Evolutionary conservation across 192 early-diverging fungal genomes (phyloP), one percentile per base, ranked within the genome.

Genomic region (Gonapodya sp.): DNA sequence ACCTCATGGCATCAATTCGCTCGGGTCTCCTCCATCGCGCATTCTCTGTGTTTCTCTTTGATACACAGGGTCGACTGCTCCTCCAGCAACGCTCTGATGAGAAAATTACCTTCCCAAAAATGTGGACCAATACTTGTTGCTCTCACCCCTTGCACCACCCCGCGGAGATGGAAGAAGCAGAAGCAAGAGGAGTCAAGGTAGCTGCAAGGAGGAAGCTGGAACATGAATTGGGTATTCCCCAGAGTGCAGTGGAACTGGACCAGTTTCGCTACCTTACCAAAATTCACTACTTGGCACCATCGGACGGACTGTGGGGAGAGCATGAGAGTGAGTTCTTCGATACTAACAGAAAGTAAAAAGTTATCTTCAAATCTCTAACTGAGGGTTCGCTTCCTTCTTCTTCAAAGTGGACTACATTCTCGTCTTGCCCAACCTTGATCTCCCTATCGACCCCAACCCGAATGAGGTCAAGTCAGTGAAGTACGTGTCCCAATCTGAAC

Each of bases 61-160:
- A 96, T 88, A 87, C 87, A 1, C 85, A 95, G 78, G 92, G 92
- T 86, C 89, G 94, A 83, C 91, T 97, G 2, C 88, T 99, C 32
- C 88, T 99, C 73, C 97, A 99, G 84, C 96, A 99, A 86, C 93
- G 97, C 30, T 93, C 97, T 0, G 85, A 85, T 30, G 97, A 98
- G 86, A 99, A 99, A 86, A 99, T 99, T 84, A 99, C 97, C 1
- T 99, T 99, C 86, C 97, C 97, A 8, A 92, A 93, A 72, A 93
- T 92, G 87, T 99, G 89, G 86, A 99, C 97, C 80, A 99, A 99
- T 88, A 98, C 97, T 1, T 99, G 97, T 87, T 99, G 97, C 87
- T 96, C 95, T 34, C 97, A 99, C 84, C 97, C 97, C 18, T 90
- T 99, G 80, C 93, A 93, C 82, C 89, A 85, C 24, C 82, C 89